Base-by-base conservation (phyloP, 2,329 filamentous ascomycete species). In the Fusarium torreyae region DNA sequence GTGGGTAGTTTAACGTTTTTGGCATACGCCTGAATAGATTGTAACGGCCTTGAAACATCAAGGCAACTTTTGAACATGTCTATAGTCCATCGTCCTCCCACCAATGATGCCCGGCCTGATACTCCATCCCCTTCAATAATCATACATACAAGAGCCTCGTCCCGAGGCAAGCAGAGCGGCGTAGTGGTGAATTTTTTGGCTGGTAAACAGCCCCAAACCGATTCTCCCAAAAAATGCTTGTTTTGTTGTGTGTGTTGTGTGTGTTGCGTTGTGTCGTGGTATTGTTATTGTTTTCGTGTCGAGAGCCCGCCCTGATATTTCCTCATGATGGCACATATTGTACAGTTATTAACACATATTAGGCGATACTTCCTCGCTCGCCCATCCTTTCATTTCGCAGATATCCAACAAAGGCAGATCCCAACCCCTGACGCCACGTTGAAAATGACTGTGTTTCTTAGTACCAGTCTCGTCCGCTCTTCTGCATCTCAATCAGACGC, bases 401-500 rank as follows among this genome's bases (percentile, higher is more conserved):
- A 63, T 68, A 72, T 69, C 64, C 68, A 72, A 69, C 62, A 71
- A 65, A 66, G 62, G 61, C 57, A 63, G 50, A 59, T 49, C 49
- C 63, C 68, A 67, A 61, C 57, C 57, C 65, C 63, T 71, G 68
- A 73, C 73, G 70, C 73, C 66, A 48, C 59, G 50, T 65, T 55
- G 54, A 59, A 59, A 71, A 61, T 59, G 48, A 68, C 57, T 54
- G 53, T 53, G 40, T 48, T 38, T 38, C 54, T 82, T 82, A 89
- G 73, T 88, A 87, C 81, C 87, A 98, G 83, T 99, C 96, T 76
- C 96, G 89, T 57, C 93, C 95, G 80, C 94, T 97, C 90, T 99
- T 99, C 82, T 99, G 96, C 85, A 99, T 89, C 84, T 99, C 96
- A 77, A 99, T 98, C 80, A 99, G 85, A 76, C 95, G 91, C 96